Conservation (phyloP, 2,329 filamentous ascomycete genomes). For the Colletotrichum plurivorum region DNA sequence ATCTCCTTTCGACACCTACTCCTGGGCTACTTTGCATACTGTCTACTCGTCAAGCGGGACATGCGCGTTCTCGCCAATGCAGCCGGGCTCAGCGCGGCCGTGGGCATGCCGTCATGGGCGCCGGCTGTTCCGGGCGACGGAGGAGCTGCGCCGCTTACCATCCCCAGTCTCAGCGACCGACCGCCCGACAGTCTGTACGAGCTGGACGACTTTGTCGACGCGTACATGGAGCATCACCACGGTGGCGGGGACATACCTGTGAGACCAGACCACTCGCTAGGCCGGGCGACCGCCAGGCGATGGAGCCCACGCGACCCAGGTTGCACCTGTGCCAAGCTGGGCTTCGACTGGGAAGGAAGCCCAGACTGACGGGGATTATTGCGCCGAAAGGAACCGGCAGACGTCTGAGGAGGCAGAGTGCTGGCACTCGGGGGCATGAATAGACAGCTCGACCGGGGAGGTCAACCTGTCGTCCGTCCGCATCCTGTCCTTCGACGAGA, state of each 20-base stretch:
- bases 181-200: not conserved
- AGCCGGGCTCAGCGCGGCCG: not conserved
- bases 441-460: not conserved
- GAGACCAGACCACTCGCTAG: not conserved
- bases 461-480: not conserved
- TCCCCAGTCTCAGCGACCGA: not conserved
- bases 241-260: not conserved
- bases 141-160: not conserved
- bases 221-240: not conserved
- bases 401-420: not conserved
- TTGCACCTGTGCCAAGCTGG: not conserved
- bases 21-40: not conserved
- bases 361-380: not conserved
- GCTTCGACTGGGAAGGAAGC: not conserved
- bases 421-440: not conserved
- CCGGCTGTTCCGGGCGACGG: not conserved
- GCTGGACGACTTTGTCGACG: not conserved
- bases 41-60: not conserved
- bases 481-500: not conserved
- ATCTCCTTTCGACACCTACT: not conserved
- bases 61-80: not conserved
- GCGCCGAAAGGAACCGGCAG: too few species aligned
- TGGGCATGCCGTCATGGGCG: not conserved
- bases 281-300: not conserved
- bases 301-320: not conserved